phyloP scores from a whole-genome alignment of 2,329 filamentous ascomycete genomes.

The Neopestalotiopsis sp. region DNA sequence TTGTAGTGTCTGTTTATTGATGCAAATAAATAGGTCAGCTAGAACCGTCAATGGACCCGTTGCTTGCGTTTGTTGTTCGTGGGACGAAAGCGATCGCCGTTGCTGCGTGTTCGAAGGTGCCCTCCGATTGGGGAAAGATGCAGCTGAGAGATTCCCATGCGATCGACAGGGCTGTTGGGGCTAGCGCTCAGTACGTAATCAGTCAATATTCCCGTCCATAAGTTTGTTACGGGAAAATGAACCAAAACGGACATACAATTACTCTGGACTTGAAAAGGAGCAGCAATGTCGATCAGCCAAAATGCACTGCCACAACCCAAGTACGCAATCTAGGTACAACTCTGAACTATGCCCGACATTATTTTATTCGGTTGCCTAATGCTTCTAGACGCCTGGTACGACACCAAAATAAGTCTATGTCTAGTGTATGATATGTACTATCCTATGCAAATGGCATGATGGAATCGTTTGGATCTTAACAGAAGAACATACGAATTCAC shows the following conservation, averaged over 20 bases:
- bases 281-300: background rate
- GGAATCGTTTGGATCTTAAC: background rate
- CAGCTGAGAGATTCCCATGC: slow-evolving; percentile 3
- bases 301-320: slow-evolving; percentile 5
- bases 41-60: background rate
- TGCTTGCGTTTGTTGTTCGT: background rate
- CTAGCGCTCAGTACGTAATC: background rate
- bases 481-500: background rate
- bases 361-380: background rate
- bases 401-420: background rate
- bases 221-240: background rate
- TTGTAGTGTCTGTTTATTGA: background rate
- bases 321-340: background rate
- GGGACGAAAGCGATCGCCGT: background rate
- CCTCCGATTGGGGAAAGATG: background rate
- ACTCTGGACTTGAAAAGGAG: background rate
- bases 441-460: background rate
- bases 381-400: background rate
- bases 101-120: background rate
- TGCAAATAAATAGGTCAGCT: background rate
- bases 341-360: background rate
- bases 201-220: background rate
- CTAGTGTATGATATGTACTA: background rate
- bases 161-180: background rate
- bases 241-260: background rate